Base-by-base conservation (phyloP, 2,329 filamentous ascomycete genomes). In the Paecilomyces dactylethromorphus region DNA sequence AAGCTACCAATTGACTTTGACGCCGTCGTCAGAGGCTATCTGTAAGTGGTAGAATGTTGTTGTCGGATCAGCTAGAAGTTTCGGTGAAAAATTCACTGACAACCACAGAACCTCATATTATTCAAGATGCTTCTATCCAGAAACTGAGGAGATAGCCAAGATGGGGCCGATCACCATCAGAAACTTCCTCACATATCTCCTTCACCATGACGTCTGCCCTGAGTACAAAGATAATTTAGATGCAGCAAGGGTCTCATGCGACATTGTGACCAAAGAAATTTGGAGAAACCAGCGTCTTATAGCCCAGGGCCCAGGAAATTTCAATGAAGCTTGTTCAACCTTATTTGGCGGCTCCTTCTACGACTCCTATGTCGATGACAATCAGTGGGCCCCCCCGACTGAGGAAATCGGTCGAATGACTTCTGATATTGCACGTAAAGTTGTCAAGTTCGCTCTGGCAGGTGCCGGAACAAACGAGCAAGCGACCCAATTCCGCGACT, bases 161-260 rank as follows among this genome's bases (percentile, higher is more conserved):
- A 73, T 81, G 6, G 86, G 85, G 2, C 84, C 87, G 21, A 81
- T 83, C 33, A 84, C 95, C 0, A 80, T 97, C 49, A 84, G 85
- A 60, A 96, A 94, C 69, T 97, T 97, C 69, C 84, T 96, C 63
- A 90, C 91, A 63, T 99, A 97, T 65, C 79, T 97, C 0, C 79
- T 92, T 10, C 84, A 89, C 60, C 92, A 97, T 68, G 84, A 89
- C 39, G 93, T 95, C 15, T 96, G 92, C 67, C 88, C 89, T 0
- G 94, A 97, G 71, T 89, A 92, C 69, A 79, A 74, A 0, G 77
- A 81, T 0, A 84, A 93, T 62, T 80, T 97, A 59, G 75, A 83
- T 15, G 77, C 81, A 0, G 91, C 92, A 0, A 78, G 88, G 7
- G 71, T 71, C 1, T 71, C 93, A 29, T 96, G 91, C 66, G 81